These are phyloP conservation scores for Neurospora discreta DNA, from an alignment of 495 filamentous ascomycete species.

Conservation along the genomic window DNA sequence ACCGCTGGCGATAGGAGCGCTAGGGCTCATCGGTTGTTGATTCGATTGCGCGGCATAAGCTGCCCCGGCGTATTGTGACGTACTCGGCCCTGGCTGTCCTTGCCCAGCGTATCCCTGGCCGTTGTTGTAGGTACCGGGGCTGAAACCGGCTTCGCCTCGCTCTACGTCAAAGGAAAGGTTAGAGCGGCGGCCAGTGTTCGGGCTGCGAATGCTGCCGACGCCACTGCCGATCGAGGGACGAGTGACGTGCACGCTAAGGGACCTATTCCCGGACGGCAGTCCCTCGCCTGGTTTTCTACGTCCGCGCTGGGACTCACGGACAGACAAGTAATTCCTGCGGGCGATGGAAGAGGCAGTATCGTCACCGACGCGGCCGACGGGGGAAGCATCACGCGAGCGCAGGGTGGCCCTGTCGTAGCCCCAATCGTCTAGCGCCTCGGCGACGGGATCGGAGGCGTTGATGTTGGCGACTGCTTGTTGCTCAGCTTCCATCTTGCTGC, in stretches of 20 bases:
- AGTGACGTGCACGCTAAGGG: slow-evolving; percentile 26
- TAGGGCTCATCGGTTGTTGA: background rate
- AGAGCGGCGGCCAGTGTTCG: background rate
- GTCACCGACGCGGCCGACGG: slow-evolving; percentile 21
- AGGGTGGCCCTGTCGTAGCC: slow-evolving; percentile 27
- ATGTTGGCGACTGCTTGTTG: slow-evolving; percentile 26
- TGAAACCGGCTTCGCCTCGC: slow-evolving; percentile 13
- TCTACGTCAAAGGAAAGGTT: slow-evolving; percentile 20
- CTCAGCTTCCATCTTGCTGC: slow-evolving; percentile 16
- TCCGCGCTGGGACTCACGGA: slow-evolving; percentile 31
- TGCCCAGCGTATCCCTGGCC: background rate
- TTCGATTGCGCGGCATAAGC: slow-evolving; percentile 8
- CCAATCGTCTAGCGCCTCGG: slow-evolving; percentile 30
- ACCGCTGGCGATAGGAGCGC: background rate
- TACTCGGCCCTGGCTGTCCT: slow-evolving; percentile 3
- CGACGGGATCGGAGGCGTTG: slow-evolving; percentile 25
- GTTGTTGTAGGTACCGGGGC: background rate
- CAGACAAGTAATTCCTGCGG: slow-evolving; percentile 15
- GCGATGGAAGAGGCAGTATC: slow-evolving; percentile 6
- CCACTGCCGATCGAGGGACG: slow-evolving; percentile 6
- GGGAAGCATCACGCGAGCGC: slow-evolving; percentile 16
- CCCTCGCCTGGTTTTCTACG: slow-evolving; percentile 34
- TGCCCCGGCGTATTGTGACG: slow-evolving; percentile 12
- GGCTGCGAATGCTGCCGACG: slow-evolving; percentile 1
- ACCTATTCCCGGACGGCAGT: slow-evolving; percentile 16